Evolutionary conservation across 805 yeast species (phyloP).

Genomic region (Suhomyces xylopsoci): DNA sequence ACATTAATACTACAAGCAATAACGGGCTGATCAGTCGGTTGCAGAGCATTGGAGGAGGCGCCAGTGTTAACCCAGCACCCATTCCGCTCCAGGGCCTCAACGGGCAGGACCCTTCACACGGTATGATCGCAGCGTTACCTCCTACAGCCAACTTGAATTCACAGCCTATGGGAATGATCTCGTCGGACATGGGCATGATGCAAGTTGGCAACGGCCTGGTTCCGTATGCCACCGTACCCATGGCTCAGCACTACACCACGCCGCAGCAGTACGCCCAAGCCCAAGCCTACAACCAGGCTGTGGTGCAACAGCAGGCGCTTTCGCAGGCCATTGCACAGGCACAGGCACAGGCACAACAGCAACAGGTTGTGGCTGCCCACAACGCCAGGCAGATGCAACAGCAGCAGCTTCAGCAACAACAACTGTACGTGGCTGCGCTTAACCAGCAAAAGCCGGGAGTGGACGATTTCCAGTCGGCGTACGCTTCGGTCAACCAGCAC

Average conservation of each 20-base stretch:
- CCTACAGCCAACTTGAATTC: neutral
- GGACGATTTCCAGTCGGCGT: slow-evolving; percentile 1
- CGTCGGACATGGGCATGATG: slow-evolving; percentile 7
- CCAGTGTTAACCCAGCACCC: neutral
- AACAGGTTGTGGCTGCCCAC: slow-evolving; percentile 11
- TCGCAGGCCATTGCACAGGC: slow-evolving; percentile 20
- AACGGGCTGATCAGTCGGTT: slow-evolving; percentile 3
- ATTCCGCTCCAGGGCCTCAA: neutral
- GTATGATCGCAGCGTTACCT: neutral
- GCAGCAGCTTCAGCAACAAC: slow-evolving; percentile 12
- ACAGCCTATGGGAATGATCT: slow-evolving; percentile 8
- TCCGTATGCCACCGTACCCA: slow-evolving; percentile 7
- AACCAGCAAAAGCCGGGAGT: slow-evolving; percentile 2
- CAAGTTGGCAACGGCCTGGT: slow-evolving; percentile 1
- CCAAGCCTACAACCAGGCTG: slow-evolving; percentile 15
- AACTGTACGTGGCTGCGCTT: slow-evolving; percentile 4
- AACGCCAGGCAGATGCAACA: slow-evolving; percentile 2
- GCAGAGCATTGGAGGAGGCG: slow-evolving; percentile 1
- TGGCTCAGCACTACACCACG: slow-evolving; percentile 4
- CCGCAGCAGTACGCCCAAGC: slow-evolving; percentile 8
- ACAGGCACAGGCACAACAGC: slow-evolving; percentile 10
- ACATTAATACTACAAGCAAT: slow-evolving; percentile 8
- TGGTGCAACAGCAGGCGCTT: slow-evolving; percentile 20
- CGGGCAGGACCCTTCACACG: slow-evolving; percentile 1
- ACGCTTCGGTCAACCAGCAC: slow-evolving; percentile 1